These are phyloP conservation scores for Lasiodiplodia citricola DNA, from an alignment of 2,329 filamentous ascomycete species.

Conservation along the genomic window DNA sequence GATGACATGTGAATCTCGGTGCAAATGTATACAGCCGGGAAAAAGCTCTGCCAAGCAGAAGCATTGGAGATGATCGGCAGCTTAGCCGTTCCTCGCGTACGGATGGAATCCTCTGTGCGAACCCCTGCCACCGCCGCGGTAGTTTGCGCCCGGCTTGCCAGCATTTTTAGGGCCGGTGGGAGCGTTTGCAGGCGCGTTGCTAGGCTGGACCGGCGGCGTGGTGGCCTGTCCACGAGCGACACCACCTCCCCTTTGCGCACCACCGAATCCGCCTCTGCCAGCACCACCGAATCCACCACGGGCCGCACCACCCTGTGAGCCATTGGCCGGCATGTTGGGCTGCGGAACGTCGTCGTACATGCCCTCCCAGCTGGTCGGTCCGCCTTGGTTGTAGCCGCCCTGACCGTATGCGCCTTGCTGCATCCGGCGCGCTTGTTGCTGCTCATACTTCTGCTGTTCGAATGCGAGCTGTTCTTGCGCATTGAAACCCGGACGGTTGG, in stretches of 20 bases:
- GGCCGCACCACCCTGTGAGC: constrained; percentile 55
- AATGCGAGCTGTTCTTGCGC: constrained; percentile 76
- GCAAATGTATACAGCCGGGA: not conserved
- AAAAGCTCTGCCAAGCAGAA: not conserved
- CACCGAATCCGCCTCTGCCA: constrained; percentile 32
- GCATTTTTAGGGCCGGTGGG: constrained; percentile 97
- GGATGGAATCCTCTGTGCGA: constrained; percentile 78
- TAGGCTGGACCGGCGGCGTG: constrained; percentile 39
- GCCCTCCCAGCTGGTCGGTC: constrained; percentile 91
- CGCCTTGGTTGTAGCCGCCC: constrained; percentile 58
- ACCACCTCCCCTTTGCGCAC: constrained; percentile 18
- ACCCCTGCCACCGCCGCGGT: constrained; percentile 85
- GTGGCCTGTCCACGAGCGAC: constrained; percentile 49
- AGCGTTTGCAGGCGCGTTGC: constrained; percentile 72
- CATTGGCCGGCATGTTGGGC: constrained; percentile 63
- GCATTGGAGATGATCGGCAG: constrained; percentile 1
- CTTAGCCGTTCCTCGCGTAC: constrained; percentile 52
- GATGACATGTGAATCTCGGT: not conserved
- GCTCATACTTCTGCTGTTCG: constrained; percentile 79
- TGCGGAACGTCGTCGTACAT: constrained; percentile 98
- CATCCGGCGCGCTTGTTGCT: constrained; percentile 66
- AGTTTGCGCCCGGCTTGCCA: constrained; percentile 88
- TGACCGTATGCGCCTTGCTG: constrained; percentile 35
- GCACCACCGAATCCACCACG: constrained; percentile 43
- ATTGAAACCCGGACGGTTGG: constrained; percentile 62